A percentile compares a stretch with the other conserved stretches of the same genome.
Conservation (phyloP, 257 asterid species). For the Petunia axillaris region DNA sequence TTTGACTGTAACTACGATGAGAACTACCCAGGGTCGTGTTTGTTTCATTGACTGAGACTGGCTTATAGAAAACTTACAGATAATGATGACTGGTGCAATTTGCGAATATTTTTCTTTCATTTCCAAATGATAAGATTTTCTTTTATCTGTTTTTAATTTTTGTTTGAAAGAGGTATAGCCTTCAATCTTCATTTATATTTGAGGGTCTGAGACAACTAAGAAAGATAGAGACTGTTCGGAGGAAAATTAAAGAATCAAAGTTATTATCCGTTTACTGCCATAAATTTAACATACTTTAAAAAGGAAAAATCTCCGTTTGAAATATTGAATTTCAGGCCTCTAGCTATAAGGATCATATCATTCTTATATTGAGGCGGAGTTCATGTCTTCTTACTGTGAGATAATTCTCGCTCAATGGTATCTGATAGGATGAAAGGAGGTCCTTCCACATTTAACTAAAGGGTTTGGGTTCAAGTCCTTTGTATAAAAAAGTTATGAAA, state of each 20-base stretch:
- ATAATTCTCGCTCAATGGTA: no score
- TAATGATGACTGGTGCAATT: neutral
- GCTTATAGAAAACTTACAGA: neutral
- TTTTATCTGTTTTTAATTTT: neutral
- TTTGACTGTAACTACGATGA: no score
- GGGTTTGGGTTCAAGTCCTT: no score
- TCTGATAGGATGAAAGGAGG: no score
- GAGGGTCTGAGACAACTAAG: neutral
- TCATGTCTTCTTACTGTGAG: neutral
- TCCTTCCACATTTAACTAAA: no score
- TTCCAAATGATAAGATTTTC: neutral
- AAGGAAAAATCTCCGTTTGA: neutral
- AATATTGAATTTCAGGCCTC: neutral
- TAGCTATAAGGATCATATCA: neutral
- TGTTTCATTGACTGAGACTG: neutral
- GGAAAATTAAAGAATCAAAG: slow-evolving; percentile 11
- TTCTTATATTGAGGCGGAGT: neutral
- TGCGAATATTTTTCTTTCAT: neutral
- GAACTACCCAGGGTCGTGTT: neutral
- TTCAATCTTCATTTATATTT: neutral
- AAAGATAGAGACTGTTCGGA: neutral
- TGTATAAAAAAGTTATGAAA: no score
- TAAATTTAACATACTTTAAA: neutral
- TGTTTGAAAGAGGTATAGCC: neutral
- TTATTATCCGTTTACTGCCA: neutral